Evolutionary conservation across 164 flowering plant species (phyloP).

Genomic region (Magnolia officinalis): DNA sequence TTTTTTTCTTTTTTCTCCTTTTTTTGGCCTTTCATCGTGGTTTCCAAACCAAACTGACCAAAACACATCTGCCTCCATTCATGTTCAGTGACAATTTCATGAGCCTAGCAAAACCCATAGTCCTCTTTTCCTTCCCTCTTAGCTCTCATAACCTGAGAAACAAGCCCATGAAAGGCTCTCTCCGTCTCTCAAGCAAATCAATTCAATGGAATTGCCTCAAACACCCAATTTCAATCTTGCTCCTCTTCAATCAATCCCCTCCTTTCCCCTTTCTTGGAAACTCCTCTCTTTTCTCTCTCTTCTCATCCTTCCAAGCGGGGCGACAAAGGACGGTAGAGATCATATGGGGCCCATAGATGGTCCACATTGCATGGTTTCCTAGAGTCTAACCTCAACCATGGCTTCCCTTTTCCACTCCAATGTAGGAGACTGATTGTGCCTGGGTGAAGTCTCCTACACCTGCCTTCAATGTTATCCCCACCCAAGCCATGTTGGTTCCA

Average conservation of each 20-base stretch:
- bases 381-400: constrained; percentile 52
- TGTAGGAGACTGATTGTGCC: constrained; percentile 54
- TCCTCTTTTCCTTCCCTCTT: too few relatives aligned
- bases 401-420: constrained; percentile 66
- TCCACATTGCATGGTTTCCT: constrained; percentile 49
- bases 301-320: constrained; percentile 35
- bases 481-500: constrained; percentile 69
- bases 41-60: not conserved
- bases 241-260: not conserved
- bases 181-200: not conserved
- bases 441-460: constrained; percentile 48
- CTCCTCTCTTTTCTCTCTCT: not conserved
- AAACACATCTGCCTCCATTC: not conserved
- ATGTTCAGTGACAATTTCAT: not conserved
- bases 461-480: constrained; percentile 52
- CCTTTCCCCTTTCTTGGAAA: not conserved
- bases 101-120: not conserved
- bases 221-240: not conserved
- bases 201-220: not conserved
- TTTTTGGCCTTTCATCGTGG: not conserved
- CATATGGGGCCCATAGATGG: constrained; percentile 51
- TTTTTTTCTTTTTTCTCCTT: not conserved
- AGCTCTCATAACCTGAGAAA: not conserved
- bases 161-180: constrained; percentile 1
- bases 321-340: constrained; percentile 35